These are phyloP conservation scores for Aspergillus pseudotamarii DNA, from an alignment of 2,329 filamentous ascomycete species.

Conservation along the genomic window DNA sequence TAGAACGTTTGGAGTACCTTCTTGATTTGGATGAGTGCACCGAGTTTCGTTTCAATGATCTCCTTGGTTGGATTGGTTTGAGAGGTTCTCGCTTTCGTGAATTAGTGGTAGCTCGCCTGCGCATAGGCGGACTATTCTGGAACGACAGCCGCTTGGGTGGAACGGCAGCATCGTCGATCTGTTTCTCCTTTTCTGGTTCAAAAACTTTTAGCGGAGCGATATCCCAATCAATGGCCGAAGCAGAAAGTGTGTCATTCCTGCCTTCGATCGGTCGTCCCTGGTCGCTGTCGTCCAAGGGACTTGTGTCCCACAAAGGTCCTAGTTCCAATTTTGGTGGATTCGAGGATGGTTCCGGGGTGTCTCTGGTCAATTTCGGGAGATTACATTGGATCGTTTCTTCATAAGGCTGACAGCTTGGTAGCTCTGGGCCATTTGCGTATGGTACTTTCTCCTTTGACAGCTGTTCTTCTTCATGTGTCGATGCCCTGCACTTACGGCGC, in stretches of 20 bases:
- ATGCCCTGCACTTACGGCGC: conserved; percentile 34
- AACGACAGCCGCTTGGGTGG: conserved; percentile 34
- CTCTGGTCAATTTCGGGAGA: conserved; percentile 25
- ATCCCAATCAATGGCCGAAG: conserved; percentile 34
- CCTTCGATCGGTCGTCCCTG: conserved; percentile 20
- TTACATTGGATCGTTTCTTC: conserved; percentile 26
- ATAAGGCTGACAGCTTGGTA: conserved; percentile 30
- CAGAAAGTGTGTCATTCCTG: conserved; percentile 30
- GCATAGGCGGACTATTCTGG: conserved; percentile 32
- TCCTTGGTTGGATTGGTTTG: conserved; percentile 37
- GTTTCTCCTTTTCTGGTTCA: conserved; percentile 26
- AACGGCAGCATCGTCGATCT: conserved; percentile 20
- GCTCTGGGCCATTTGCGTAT: conserved; percentile 23
- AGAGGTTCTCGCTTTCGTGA: conserved; percentile 39
- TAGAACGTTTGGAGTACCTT: conserved; percentile 41
- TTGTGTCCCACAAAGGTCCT: conserved; percentile 35
- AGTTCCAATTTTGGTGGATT: conserved; percentile 39
- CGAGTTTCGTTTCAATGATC: conserved; percentile 40
- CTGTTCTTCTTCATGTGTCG: conserved; percentile 25
- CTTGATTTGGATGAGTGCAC: conserved; percentile 39
- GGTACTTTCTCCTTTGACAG: conserved; percentile 26
- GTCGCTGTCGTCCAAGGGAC: conserved; percentile 27
- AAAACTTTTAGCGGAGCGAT: conserved; percentile 29
- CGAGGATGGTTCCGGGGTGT: conserved; percentile 27
- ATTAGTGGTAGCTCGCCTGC: conserved; percentile 31